phyloP scores from a whole-genome alignment of 2,329 filamentous ascomycete genomes.

The Xylariales sp. region DNA sequence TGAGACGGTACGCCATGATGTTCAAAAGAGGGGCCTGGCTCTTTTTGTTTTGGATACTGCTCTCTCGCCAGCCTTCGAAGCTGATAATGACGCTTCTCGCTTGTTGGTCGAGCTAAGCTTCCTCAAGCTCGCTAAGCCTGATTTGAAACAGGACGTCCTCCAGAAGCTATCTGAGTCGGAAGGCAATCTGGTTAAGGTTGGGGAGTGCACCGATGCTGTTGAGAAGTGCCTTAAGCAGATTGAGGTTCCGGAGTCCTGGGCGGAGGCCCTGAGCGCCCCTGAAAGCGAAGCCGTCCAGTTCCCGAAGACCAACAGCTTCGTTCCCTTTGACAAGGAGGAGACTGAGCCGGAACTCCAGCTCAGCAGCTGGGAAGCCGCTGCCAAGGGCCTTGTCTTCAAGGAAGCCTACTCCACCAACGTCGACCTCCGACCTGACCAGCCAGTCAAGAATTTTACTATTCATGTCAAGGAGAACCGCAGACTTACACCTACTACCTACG shows the following conservation, averaged over 20 bases:
- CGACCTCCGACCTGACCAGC: constrained; percentile 83
- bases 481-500: constrained; percentile 87
- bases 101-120: constrained; percentile 85
- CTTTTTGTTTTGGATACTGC: constrained; percentile 82
- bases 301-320: constrained; percentile 84
- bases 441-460: constrained; percentile 86
- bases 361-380: constrained; percentile 82
- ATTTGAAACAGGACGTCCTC: constrained; percentile 69
- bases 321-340: constrained; percentile 80
- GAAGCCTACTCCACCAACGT: constrained; percentile 85
- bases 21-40: constrained; percentile 76
- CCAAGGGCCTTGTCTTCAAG: constrained; percentile 91
- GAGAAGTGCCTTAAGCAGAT: constrained; percentile 77
- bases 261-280: constrained; percentile 71
- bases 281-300: constrained; percentile 67
- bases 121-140: constrained; percentile 78
- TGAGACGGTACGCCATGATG: constrained; percentile 73
- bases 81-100: constrained; percentile 69
- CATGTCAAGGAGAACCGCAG: constrained; percentile 95
- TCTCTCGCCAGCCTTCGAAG: constrained; percentile 73
- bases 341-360: constrained; percentile 73
- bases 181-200: constrained; percentile 61
- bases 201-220: constrained; percentile 74
- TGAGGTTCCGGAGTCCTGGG: constrained; percentile 84
- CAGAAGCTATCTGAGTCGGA: constrained; percentile 73